phyloP scores from a whole-genome alignment of 352 stramenopile species.

The Pythium sp. region DNA sequence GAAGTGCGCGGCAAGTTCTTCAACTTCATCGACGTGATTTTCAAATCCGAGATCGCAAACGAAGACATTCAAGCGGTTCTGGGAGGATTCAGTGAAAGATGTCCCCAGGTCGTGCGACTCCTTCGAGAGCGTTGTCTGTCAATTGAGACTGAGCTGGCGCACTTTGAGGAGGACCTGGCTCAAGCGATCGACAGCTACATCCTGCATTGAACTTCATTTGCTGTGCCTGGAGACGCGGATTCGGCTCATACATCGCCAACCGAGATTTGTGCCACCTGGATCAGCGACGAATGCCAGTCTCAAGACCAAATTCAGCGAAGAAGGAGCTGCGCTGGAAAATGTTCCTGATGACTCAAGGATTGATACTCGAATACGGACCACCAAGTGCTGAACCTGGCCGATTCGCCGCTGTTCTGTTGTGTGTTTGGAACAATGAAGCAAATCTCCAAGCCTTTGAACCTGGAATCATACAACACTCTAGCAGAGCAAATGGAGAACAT shows the following conservation, averaged over 20 bases:
- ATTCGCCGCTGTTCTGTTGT: slow-evolving; percentile 60
- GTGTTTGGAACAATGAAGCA: slow-evolving; percentile 34
- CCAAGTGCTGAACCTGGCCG: slow-evolving; percentile 50
- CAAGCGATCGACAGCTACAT: background rate
- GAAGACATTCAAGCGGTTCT: background rate
- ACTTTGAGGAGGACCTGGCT: background rate
- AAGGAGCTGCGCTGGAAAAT: slow-evolving; percentile 32
- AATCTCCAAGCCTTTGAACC: background rate
- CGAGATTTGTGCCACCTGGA: slow-evolving; percentile 16
- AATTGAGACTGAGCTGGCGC: background rate
- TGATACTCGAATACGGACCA: slow-evolving; percentile 49
- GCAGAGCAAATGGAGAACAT: slow-evolving; percentile 30
- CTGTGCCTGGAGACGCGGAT: background rate
- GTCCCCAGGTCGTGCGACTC: background rate
- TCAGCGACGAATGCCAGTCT: slow-evolving; percentile 29
- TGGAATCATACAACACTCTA: background rate
- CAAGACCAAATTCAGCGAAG: slow-evolving; percentile 23
- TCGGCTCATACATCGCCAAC: background rate
- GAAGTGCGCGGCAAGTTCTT: background rate
- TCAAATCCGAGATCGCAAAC: background rate
- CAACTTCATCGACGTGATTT: background rate
- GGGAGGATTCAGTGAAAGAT: too few relatives aligned
- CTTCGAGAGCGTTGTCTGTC: background rate
- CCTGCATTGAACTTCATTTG: too few relatives aligned
- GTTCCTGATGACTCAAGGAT: slow-evolving; percentile 39